phyloP scores from a whole-genome alignment of 345 rosid species.

The Euphorbia pulcherrima region DNA sequence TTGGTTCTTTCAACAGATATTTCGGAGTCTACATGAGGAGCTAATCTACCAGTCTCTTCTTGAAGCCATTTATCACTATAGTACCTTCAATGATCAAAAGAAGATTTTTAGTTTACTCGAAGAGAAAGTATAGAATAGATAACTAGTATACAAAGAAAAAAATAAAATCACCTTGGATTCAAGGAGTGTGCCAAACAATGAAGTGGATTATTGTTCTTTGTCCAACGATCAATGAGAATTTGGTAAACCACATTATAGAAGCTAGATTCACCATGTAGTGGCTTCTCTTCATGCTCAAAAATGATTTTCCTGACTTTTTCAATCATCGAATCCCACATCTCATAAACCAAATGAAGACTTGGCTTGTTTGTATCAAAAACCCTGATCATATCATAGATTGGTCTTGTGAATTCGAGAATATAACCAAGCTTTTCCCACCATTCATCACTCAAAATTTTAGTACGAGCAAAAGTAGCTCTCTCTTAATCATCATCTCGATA shows the following conservation, averaged over 20 bases:
- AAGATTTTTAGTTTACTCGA: no score
- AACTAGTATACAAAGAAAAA: background rate
- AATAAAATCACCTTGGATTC: no score
- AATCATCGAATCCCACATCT: slow-evolving; percentile 1
- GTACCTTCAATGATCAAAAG: no score
- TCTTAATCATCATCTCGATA: background rate
- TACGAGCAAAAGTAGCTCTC: background rate
- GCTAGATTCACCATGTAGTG: background rate
- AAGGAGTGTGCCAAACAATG: background rate
- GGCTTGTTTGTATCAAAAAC: background rate
- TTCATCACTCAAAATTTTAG: background rate
- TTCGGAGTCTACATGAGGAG: no score
- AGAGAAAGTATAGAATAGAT: background rate
- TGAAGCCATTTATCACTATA: background rate
- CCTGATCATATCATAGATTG: background rate
- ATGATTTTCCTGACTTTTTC: background rate
- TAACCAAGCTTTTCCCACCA: background rate
- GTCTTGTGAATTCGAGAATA: background rate
- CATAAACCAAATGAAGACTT: background rate
- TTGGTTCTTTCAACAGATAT: no score
- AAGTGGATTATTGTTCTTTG: background rate
- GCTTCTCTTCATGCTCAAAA: background rate
- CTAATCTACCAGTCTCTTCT: no score
- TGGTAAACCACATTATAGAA: background rate
- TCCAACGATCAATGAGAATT: slow-evolving; percentile 1